Percentiles rank a stretch among this genome's conserved stretches.
phyloP scores from a whole-genome alignment of 805 yeast species.

The Candida rishiriensis region DNA sequence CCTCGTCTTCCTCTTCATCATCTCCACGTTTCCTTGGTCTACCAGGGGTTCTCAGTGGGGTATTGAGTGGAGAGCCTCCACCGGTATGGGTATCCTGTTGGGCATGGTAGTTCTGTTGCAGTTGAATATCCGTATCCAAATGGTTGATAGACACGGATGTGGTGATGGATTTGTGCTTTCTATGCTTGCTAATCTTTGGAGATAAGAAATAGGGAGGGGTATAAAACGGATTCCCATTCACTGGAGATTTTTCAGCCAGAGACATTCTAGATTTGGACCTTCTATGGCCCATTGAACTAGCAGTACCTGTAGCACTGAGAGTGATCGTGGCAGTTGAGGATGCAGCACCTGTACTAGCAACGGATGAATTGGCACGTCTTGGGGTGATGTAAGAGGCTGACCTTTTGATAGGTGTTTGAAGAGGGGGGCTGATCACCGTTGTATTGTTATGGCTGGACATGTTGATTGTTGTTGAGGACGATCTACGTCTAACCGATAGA shows the following conservation, averaged over 20 bases:
- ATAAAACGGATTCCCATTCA: conserved; percentile 43
- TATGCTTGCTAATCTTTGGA: conserved; percentile 34
- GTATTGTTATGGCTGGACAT: conserved; percentile 1
- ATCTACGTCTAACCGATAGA: conserved; percentile 12
- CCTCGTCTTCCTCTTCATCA: conserved; percentile 9
- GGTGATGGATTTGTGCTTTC: conserved; percentile 29
- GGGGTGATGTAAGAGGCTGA: conserved; percentile 20
- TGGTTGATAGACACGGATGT: conserved; percentile 27
- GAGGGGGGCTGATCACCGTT: conserved; percentile 14
- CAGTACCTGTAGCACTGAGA: not conserved
- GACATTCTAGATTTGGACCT: conserved; percentile 19
- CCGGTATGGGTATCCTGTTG: conserved; percentile 3
- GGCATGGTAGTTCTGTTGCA: conserved; percentile 18
- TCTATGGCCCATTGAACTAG: conserved; percentile 7
- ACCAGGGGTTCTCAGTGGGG: conserved; percentile 28
- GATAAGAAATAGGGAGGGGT: conserved; percentile 41
- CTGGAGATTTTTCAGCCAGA: conserved; percentile 31
- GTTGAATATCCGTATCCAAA: conserved; percentile 28
- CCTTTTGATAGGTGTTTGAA: conserved; percentile 20
- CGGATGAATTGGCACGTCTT: conserved; percentile 7
- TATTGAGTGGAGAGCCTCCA: conserved; percentile 22
- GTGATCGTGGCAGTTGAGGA: not conserved
- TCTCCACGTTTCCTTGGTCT: conserved; percentile 4
- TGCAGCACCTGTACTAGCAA: not conserved
- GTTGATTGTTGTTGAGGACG: conserved; percentile 6